phyloP scores from a whole-genome alignment of 164 flowering plant species.

The Malania oleifera region DNA sequence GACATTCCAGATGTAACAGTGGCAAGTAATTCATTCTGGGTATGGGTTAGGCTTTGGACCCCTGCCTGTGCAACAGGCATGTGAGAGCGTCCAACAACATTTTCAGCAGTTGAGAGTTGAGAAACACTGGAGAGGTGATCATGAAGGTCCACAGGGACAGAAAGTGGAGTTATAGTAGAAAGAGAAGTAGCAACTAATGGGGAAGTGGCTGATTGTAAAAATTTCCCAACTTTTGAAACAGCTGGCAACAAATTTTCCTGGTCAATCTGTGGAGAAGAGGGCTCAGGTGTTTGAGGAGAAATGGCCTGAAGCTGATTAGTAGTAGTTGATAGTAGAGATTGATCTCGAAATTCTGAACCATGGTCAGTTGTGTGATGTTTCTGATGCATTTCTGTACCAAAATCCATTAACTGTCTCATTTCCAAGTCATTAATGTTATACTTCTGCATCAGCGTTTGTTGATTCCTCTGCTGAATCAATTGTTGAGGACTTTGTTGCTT shows the following conservation, averaged over 20 bases:
- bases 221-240: neutral
- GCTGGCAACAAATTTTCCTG: neutral
- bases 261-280: conserved; percentile 5
- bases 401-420: neutral
- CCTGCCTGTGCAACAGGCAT: neutral
- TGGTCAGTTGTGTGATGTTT: neutral
- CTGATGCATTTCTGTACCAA: neutral
- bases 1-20: neutral
- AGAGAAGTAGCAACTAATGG: neutral
- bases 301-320: neutral
- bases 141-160: neutral
- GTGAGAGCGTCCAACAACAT: neutral
- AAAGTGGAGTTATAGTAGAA: neutral
- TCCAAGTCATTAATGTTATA: neutral
- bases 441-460: neutral
- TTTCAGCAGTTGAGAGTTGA: neutral
- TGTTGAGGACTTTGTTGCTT: neutral
- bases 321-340: neutral
- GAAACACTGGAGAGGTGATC: neutral
- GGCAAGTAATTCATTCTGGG: neutral
- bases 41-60: neutral
- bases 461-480: neutral
- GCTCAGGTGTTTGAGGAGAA: neutral
- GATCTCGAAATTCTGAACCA: neutral
- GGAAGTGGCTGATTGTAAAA: neutral